phyloP scores from a whole-genome alignment of 345 rosid species.

The Eucalyptus polybractea region DNA sequence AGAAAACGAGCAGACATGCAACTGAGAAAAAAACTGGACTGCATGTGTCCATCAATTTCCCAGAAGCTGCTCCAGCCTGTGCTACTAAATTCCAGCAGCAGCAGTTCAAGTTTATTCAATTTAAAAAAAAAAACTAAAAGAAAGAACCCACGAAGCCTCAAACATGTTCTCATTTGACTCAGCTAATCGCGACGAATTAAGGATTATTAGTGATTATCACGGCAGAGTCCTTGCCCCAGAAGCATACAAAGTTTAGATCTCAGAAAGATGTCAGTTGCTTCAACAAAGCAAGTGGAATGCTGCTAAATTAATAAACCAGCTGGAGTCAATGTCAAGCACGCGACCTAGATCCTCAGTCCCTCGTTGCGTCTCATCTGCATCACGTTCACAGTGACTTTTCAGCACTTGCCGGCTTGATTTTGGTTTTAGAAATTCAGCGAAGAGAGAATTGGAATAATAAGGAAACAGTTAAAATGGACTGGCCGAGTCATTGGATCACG shows the following conservation, averaged over 20 bases:
- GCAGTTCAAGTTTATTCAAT: too few species aligned
- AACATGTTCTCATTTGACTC: not conserved
- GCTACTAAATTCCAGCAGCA: not conserved
- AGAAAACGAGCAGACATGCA: not conserved
- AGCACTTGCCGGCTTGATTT: not conserved
- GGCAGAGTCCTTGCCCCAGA: not conserved
- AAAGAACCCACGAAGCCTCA: not conserved
- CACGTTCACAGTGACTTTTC: not conserved
- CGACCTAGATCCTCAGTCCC: not conserved
- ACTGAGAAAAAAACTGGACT: not conserved
- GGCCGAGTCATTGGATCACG: not conserved
- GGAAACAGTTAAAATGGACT: not conserved
- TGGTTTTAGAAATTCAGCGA: not conserved
- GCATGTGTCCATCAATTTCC: not conserved
- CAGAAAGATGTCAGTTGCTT: not conserved
- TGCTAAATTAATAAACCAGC: not conserved
- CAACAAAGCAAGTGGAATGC: not conserved
- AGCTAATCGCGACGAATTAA: not conserved
- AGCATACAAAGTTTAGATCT: not conserved
- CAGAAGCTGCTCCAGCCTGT: not conserved
- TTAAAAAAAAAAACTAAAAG: too few species aligned
- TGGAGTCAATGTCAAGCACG: not conserved
- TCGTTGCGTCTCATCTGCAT: too few species aligned
- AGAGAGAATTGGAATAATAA: not conserved
- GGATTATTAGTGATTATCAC: not conserved